Evolutionary conservation across 495 filamentous ascomycete species (phyloP).

Genomic region (Pseudomonodictys pantanalensis): DNA sequence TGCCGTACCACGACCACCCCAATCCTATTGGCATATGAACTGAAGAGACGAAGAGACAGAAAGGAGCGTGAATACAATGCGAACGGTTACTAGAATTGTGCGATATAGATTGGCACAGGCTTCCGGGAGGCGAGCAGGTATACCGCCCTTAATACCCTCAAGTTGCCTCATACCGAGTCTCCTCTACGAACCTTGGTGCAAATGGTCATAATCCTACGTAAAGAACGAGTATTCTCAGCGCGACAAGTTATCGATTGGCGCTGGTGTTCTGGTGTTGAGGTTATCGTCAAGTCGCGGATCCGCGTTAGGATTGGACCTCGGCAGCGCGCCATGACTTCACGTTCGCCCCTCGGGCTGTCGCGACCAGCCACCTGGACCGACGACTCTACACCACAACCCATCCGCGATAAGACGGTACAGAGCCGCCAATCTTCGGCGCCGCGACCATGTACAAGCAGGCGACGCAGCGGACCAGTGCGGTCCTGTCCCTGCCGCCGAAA

Average conservation of each 20-base stretch:
- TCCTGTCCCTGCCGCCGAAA: conserved; percentile 59
- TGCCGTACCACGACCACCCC: no score
- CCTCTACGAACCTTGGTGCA: no score
- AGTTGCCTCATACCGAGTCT: no score
- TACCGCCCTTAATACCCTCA: no score
- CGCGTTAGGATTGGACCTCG: conserved; percentile 23
- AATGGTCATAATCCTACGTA: no score
- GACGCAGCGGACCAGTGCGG: conserved; percentile 27
- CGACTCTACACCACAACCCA: neutral
- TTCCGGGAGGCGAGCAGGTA: no score
- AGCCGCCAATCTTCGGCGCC: conserved; percentile 11
- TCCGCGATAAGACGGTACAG: conserved; percentile 7
- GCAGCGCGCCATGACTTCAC: conserved; percentile 29
- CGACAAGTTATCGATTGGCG: neutral
- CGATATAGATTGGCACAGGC: no score
- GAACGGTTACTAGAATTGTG: no score
- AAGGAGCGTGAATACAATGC: no score
- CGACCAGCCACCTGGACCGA: conserved; percentile 17
- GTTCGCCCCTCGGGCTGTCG: conserved; percentile 1
- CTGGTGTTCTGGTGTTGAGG: neutral
- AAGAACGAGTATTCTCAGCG: no score
- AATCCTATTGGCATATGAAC: no score
- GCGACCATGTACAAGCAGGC: conserved; percentile 33
- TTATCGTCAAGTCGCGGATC: neutral
- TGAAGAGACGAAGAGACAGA: no score